Evolutionary conservation across 176 grass and related monocot species (phyloP), one percentile per base, ranked within the genome.

Genomic region (Lolium rigidum): DNA sequence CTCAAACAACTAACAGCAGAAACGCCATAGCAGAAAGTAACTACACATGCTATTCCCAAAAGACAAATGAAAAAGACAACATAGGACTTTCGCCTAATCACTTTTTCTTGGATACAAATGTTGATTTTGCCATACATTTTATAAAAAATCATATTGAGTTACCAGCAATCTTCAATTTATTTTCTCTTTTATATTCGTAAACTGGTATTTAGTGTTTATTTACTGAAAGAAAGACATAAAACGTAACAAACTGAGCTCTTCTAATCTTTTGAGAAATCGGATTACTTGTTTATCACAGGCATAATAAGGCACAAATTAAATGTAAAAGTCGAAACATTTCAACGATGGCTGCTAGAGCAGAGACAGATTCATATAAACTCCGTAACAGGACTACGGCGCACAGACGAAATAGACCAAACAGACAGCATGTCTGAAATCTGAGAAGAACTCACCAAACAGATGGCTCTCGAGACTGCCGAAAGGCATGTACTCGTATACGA

Each of bases 401-500:
- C 10, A 55, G n/a, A 61, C 7, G 14, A 87, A 75, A 12, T 21
- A 65, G 35, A 50, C 11, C 25, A 72, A 83, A 90, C 41, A 17
- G 67, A 64, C 16, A 67, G 14, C 17, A 60, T 6, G 15, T 68
- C 47, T 17, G 70, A 88, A 74, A 9, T 51, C 22, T 15, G 71
- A 10, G 13, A 74, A 81, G 4, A 60, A 24, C 28, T 82, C 91
- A 95, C 97, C 90, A 46, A 98, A 98, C 66, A 98, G 83, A 44
- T 95, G 93, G 82, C 90, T 84, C 78, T 95, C 96, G 76, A 98
- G 90, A 86, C 94, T 95, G 70, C 96, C 96, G 50, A 92, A 87
- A 12, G 92, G 86, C 96, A 98, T 95, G 92, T 92, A 95, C 86
- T 98, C 96, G 78, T 98, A 98, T 3, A 98, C 92, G 22, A 98